A percentile compares a stretch with the other conserved stretches of the same genome.
Conservation (phyloP, 1,284 basidiomycete genomes). For the Retiboletus flavoniger region DNA sequence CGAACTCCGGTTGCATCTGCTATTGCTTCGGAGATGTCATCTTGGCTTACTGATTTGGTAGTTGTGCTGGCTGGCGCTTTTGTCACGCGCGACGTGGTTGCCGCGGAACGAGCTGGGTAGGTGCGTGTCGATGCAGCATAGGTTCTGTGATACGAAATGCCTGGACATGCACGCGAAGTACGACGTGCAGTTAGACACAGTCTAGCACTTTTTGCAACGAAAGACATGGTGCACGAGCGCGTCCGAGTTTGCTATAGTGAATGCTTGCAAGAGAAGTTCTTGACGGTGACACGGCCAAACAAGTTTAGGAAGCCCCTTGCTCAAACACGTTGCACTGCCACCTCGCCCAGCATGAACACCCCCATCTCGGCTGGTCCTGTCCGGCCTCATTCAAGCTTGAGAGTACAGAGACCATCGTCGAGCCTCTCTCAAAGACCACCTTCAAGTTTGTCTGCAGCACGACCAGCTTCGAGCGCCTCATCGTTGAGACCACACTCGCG, state of each 20-base stretch:
- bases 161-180: neutral
- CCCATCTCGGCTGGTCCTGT: slow-evolving; percentile 14
- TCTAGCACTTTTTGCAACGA: slow-evolving; percentile 15
- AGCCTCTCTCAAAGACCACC: neutral
- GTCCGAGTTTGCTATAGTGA: neutral
- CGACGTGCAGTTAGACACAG: slow-evolving; percentile 9
- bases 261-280: neutral
- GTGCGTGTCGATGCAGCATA: slow-evolving; percentile 28
- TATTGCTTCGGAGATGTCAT: slow-evolving; percentile 24
- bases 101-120: slow-evolving; percentile 21
- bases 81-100: slow-evolving; percentile 12
- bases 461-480: slow-evolving; percentile 39
- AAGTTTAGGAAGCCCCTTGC: neutral
- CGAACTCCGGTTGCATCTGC: slow-evolving; percentile 13
- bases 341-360: slow-evolving; percentile 20
- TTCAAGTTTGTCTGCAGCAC: slow-evolving; percentile 27
- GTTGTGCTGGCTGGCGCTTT: slow-evolving; percentile 34
- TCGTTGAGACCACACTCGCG: slow-evolving; percentile 51
- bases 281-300: neutral
- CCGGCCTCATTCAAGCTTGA: slow-evolving; percentile 21
- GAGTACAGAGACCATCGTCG: slow-evolving; percentile 33
- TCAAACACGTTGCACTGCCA: slow-evolving; percentile 16
- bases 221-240: slow-evolving; percentile 13
- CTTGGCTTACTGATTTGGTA: slow-evolving; percentile 13
- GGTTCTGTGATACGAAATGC: neutral